Percentiles rank a stretch among this genome's conserved stretches.
phyloP scores from a whole-genome alignment of 257 asterid species.

The Jacaranda mimosifolia region DNA sequence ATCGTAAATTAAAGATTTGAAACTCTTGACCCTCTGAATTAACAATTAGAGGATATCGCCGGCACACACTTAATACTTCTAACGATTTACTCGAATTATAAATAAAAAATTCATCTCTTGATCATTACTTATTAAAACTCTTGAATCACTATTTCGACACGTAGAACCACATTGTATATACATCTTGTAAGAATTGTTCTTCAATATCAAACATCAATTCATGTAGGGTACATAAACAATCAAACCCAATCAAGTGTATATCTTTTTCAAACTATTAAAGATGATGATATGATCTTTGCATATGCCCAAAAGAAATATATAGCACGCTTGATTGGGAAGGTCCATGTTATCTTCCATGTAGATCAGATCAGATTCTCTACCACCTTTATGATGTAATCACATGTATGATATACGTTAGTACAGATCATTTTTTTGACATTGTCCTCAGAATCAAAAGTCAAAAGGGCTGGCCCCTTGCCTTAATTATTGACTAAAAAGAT shows the following conservation, averaged over 20 bases:
- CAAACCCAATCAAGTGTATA: neutral
- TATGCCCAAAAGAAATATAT: neutral
- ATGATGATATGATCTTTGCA: slow-evolving; percentile 1
- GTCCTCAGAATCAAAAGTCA: slow-evolving; percentile 26
- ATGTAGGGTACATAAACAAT: neutral
- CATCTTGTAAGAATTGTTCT: neutral
- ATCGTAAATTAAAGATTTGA: no score
- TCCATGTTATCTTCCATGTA: neutral
- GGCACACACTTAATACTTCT: no score
- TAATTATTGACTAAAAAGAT: slow-evolving; percentile 13
- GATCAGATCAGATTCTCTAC: neutral
- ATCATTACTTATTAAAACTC: no score
- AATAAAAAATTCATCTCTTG: no score
- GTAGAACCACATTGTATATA: neutral
- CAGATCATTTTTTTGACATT: slow-evolving; percentile 8
- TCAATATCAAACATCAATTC: neutral
- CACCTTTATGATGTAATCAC: slow-evolving; percentile 23
- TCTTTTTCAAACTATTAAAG: slow-evolving; percentile 25
- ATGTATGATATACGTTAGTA: slow-evolving; percentile 15
- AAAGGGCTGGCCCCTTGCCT: slow-evolving; percentile 27
- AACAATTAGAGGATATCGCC: no score
- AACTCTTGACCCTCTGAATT: no score
- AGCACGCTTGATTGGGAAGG: slow-evolving; percentile 13
- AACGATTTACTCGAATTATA: no score
- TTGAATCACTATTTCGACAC: no score